Percentiles rank a stretch among this genome's conserved stretches.
These are phyloP conservation scores for Petunia hybrid DNA, from an alignment of 305 asterid genomes.

Conservation along the genomic window DNA sequence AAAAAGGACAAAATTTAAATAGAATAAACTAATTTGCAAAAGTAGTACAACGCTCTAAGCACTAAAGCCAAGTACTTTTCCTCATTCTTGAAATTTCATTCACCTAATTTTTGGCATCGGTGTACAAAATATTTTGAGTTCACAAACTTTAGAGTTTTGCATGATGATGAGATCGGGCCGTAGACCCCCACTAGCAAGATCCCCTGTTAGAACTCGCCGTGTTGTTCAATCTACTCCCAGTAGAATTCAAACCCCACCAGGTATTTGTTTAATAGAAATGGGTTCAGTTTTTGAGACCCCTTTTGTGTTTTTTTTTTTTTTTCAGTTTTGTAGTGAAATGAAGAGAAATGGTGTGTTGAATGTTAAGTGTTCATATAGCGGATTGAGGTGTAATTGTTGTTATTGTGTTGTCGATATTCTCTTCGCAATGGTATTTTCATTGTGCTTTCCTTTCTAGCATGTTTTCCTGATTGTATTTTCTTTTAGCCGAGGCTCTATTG, in stretches of 20 bases:
- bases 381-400: no score
- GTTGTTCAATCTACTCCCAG: slow-evolving; percentile 57
- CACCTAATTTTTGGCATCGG: neutral
- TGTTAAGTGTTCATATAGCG: neutral
- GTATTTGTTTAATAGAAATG: slow-evolving; percentile 35
- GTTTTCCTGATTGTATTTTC: no score
- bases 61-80: neutral
- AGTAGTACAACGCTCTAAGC: slow-evolving; percentile 18
- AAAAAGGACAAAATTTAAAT: neutral
- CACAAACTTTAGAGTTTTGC: neutral
- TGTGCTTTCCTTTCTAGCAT: no score
- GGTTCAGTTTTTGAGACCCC: neutral
- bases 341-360: neutral
- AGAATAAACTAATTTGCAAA: neutral
- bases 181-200: slow-evolving; percentile 84
- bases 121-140: no score
- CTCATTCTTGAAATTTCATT: neutral
- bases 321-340: neutral
- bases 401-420: no score
- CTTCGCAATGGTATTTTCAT: no score
- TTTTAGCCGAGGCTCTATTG: no score
- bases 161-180: slow-evolving; percentile 71
- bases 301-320: neutral
- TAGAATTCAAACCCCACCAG: slow-evolving; percentile 60
- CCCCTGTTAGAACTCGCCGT: slow-evolving; percentile 74